Evolutionary conservation across 1,284 basidiomycete genomes (phyloP).

Genomic region (Ustilago bromivora): DNA sequence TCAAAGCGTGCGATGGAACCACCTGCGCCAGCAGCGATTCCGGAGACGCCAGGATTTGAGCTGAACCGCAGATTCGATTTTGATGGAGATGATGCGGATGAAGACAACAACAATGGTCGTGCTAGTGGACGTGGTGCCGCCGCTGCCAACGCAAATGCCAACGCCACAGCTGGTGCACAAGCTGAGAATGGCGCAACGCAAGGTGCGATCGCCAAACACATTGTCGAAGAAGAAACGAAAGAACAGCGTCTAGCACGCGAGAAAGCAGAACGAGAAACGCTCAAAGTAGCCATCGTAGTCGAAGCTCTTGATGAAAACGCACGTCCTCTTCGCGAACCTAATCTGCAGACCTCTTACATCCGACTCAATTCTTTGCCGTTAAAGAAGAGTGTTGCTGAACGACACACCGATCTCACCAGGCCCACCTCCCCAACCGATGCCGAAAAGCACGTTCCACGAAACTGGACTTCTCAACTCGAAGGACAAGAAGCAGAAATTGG

Average conservation of each 20-base stretch:
- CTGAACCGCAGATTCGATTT: conserved; percentile 36
- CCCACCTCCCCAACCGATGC: not conserved
- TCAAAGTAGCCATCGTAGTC: conserved; percentile 61
- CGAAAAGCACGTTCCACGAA: conserved; percentile 10
- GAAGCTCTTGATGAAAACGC: conserved; percentile 67
- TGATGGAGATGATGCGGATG: conserved; percentile 37
- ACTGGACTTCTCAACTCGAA: conserved; percentile 60
- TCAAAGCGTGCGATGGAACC: conserved; percentile 18
- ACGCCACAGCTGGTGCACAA: not conserved
- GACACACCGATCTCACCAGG: conserved; percentile 11
- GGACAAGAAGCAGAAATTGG: conserved; percentile 67
- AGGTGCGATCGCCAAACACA: conserved; percentile 7
- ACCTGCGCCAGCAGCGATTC: conserved; percentile 36
- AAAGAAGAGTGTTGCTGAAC: conserved; percentile 23
- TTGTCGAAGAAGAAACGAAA: conserved; percentile 51
- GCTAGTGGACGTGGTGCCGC: conserved; percentile 5
- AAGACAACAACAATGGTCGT: conserved; percentile 16
- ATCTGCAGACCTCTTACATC: conserved; percentile 63
- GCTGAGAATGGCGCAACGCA: not conserved
- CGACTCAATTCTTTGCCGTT: conserved; percentile 54
- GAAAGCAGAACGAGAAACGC: conserved; percentile 60
- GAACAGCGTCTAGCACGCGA: conserved; percentile 57
- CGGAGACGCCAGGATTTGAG: conserved; percentile 48
- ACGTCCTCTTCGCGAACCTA: conserved; percentile 55
- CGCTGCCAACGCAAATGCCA: not conserved